Evolutionary conservation across 768 basidiomycete species (phyloP).

Genomic region (Phylloporus arenicola): DNA sequence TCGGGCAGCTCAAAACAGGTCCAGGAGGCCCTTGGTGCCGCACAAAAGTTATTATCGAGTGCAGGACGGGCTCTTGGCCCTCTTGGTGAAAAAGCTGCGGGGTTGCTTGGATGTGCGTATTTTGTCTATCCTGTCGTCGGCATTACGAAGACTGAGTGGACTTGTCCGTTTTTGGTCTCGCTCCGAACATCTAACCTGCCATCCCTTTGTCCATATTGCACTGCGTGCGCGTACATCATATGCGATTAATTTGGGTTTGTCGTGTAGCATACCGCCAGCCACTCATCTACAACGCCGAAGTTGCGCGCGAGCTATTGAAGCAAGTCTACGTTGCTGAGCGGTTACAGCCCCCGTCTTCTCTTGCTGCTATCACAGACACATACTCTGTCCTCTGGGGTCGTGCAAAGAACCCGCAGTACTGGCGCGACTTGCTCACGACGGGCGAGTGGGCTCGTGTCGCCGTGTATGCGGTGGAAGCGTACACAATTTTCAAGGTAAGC

Average conservation of each 20-base stretch:
- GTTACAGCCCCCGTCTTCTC: constrained; percentile 54
- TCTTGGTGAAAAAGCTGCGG: constrained; percentile 49
- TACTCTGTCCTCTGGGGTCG: constrained; percentile 65
- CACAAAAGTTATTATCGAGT: constrained; percentile 51
- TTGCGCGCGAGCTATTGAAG: constrained; percentile 69
- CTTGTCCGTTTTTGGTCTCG: neutral
- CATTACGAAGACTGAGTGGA: constrained; percentile 1
- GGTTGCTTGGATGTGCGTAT: constrained; percentile 50
- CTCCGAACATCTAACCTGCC: neutral
- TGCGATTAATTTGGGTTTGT: neutral
- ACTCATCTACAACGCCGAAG: constrained; percentile 70
- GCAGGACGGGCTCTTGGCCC: constrained; percentile 46
- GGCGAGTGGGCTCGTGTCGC: constrained; percentile 67
- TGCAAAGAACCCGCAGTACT: constrained; percentile 52
- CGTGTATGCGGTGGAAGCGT: constrained; percentile 80
- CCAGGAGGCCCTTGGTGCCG: constrained; percentile 56
- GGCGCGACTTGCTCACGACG: constrained; percentile 51
- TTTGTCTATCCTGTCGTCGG: neutral
- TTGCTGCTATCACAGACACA: constrained; percentile 48
- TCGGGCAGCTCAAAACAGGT: constrained; percentile 57
- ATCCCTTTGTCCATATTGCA: too few species aligned
- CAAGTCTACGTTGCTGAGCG: constrained; percentile 68
- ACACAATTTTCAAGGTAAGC: constrained; percentile 81
- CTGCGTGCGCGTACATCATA: neutral
- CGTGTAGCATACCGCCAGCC: constrained; percentile 68